These are phyloP conservation scores for Babesia bigemina DNA, from an alignment of 169 alveolate species.

Conservation along the genomic window DNA sequence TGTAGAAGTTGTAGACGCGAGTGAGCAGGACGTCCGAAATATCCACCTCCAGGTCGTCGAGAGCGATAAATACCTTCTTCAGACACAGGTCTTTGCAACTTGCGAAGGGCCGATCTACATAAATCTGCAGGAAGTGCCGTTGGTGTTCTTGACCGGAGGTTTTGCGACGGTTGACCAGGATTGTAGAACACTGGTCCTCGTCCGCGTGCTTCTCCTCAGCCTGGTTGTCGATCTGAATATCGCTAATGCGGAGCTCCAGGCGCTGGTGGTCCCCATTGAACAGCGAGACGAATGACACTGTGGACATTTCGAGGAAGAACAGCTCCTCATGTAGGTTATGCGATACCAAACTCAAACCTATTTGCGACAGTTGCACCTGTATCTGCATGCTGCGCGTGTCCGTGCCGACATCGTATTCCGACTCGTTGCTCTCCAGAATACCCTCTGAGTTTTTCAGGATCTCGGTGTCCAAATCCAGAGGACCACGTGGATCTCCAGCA, in stretches of 20 bases:
- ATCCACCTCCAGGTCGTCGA: constrained; percentile 83
- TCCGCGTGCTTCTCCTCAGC: constrained; percentile 69
- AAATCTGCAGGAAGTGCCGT: constrained; percentile 73
- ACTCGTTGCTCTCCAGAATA: constrained; percentile 22
- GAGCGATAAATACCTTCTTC: constrained; percentile 72
- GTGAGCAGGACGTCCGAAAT: constrained; percentile 64
- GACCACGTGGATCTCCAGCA: neutral
- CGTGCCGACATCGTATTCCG: constrained; percentile 14
- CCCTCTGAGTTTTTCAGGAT: constrained; percentile 18
- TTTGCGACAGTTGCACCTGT: constrained; percentile 72
- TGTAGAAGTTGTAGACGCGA: constrained; percentile 51
- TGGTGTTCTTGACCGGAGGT: constrained; percentile 26
- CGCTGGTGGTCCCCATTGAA: constrained; percentile 82
- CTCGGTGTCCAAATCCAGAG: constrained; percentile 16
- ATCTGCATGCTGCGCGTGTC: constrained; percentile 44
- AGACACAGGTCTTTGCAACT: constrained; percentile 77
- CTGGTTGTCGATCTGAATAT: constrained; percentile 83
- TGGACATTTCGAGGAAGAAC: constrained; percentile 80
- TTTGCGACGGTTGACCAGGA: constrained; percentile 73
- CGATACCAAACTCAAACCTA: constrained; percentile 82
- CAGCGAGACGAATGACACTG: constrained; percentile 72
- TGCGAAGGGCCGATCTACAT: constrained; percentile 80
- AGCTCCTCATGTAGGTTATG: constrained; percentile 82
- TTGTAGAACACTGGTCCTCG: constrained; percentile 47
- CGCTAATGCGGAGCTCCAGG: constrained; percentile 77